Evolutionary conservation across 805 yeast genomes (phyloP).

Genomic region (Clavispora phyllophila): DNA sequence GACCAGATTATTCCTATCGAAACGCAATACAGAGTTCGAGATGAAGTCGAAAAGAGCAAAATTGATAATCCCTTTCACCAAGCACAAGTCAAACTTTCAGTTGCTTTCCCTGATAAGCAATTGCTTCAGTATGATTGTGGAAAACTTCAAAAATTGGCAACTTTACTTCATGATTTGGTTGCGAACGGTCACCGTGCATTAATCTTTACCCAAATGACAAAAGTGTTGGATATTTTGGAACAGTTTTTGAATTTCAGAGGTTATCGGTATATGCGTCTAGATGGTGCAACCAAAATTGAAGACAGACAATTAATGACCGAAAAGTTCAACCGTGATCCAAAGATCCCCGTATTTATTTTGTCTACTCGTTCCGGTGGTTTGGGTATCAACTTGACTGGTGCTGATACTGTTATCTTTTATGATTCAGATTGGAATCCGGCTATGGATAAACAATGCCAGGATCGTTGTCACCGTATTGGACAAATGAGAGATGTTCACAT

Average conservation of each 20-base stretch:
- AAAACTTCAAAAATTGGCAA: constrained; percentile 80
- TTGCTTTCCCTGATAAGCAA: constrained; percentile 95
- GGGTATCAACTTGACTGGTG: constrained; percentile 96
- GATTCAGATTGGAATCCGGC: constrained; percentile 99
- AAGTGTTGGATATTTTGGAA: constrained; percentile 88
- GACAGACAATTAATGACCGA: constrained; percentile 94
- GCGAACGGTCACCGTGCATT: constrained; percentile 89
- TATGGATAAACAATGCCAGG: constrained; percentile 99
- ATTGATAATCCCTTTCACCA: constrained; percentile 64
- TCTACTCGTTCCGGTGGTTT: constrained; percentile 98
- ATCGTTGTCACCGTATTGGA: constrained; percentile 98
- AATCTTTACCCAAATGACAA: constrained; percentile 97
- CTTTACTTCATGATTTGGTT: constrained; percentile 67
- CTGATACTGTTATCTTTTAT: constrained; percentile 96
- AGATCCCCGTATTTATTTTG: constrained; percentile 84
- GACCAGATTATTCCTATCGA: constrained; percentile 42
- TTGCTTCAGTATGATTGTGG: constrained; percentile 95
- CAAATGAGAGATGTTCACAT: constrained; percentile 97
- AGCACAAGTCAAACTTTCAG: constrained; percentile 78
- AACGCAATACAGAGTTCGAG: constrained; percentile 27
- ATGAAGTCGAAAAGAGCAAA: constrained; percentile 30
- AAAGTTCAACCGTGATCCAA: constrained; percentile 79
- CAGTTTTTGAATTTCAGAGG: constrained; percentile 93
- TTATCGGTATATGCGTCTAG: constrained; percentile 87
- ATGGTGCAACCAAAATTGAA: constrained; percentile 96